These are phyloP conservation scores for Phellopilus nigrolimitatus DNA, from an alignment of 1,284 basidiomycete species.

Conservation along the genomic window DNA sequence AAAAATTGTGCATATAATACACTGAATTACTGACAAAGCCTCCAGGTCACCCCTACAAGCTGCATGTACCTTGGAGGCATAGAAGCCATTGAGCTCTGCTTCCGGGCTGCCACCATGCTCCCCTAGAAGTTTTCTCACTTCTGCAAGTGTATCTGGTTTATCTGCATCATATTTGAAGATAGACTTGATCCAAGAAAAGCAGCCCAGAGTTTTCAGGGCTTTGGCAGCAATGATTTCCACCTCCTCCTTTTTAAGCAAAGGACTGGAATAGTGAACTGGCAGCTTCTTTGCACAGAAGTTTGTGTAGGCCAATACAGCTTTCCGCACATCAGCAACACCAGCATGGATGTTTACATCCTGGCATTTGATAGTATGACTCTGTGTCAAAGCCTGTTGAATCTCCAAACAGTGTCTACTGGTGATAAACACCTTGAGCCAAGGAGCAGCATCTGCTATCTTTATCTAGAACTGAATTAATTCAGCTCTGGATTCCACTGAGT, in stretches of 20 bases:
- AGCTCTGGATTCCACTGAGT: neutral
- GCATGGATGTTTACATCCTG: neutral
- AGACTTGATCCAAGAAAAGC: neutral
- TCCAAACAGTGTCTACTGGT: neutral
- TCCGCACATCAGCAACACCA: neutral
- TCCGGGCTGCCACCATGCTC: too few species aligned
- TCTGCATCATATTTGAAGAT: neutral
- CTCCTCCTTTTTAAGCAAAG: neutral
- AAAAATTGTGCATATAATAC: too few species aligned
- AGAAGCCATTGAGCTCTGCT: too few species aligned
- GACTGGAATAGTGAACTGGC: neutral
- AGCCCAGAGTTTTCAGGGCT: neutral
- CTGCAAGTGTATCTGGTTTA: too few species aligned
- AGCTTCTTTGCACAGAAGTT: neutral
- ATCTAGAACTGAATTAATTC: neutral
- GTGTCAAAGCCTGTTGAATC: neutral
- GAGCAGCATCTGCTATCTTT: neutral
- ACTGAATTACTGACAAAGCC: too few species aligned
- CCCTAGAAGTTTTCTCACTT: too few species aligned
- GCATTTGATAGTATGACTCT: neutral
- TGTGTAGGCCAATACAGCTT: neutral
- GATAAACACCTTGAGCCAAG: conserved; percentile 9
- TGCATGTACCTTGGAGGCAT: too few species aligned
- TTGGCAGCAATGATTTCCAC: neutral
- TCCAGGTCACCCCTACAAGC: too few species aligned